Evolutionary conservation across 768 basidiomycete genomes (phyloP).

Genomic region (Pluteus cervinus): DNA sequence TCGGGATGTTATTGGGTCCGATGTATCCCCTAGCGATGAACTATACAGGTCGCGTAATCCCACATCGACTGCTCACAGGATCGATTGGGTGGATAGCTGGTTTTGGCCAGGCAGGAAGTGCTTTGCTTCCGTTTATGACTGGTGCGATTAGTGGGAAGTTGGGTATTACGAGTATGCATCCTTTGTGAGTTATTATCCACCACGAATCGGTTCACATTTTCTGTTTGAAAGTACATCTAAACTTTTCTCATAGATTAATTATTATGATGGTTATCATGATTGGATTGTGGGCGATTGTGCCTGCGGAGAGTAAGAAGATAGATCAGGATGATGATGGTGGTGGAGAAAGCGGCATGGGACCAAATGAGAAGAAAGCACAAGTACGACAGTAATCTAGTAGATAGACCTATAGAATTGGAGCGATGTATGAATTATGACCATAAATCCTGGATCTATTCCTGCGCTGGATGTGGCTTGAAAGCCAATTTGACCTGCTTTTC

Average conservation of each 20-base stretch:
- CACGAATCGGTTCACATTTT: not conserved
- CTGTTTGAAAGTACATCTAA: not conserved
- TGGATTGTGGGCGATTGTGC: conserved; percentile 35
- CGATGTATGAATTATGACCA: no score
- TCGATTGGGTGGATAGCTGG: conserved; percentile 49
- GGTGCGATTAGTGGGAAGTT: conserved; percentile 34
- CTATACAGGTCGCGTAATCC: conserved; percentile 46
- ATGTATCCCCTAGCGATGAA: conserved; percentile 54
- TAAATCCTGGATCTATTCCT: no score
- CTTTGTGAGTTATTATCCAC: conserved; percentile 30
- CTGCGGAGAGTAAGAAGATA: no score
- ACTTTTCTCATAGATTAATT: conserved; percentile 17
- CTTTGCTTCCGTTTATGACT: conserved; percentile 45
- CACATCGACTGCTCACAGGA: conserved; percentile 42
- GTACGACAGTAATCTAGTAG: no score
- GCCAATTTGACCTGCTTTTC: no score
- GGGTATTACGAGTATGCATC: conserved; percentile 41
- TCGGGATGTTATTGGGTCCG: conserved; percentile 50
- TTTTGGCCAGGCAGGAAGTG: conserved; percentile 44
- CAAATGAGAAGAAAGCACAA: no score
- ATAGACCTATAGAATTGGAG: no score
- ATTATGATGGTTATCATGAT: conserved; percentile 38
- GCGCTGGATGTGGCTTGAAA: no score
- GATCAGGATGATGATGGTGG: no score
- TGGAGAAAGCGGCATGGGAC: no score